Base-by-base conservation (phyloP, 768 basidiomycete genomes). In the Trametes gibbosa region DNA sequence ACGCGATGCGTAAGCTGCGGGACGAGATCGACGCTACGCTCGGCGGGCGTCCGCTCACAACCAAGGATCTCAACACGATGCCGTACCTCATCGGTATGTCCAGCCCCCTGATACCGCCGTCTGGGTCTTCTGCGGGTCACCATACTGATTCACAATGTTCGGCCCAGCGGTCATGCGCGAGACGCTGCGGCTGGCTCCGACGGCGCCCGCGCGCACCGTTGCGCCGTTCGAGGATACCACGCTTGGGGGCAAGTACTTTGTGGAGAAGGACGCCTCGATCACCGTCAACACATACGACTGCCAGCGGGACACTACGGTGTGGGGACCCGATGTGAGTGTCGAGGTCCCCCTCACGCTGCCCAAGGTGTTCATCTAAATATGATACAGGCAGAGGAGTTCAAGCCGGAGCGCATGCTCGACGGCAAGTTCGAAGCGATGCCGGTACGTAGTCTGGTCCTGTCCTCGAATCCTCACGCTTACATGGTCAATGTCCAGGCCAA, bases 331-430 rank as follows among this genome's bases (percentile, higher is more conserved):
- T 66, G 80, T 78, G 54, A 46, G 75, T 73, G 10, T 3, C 2
- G 13, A n/a, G 42, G 2, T 37, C 6, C 29, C 3, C 24, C 21
- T n/a, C 24, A 24, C 56, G 62, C 23, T 10, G 24, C 29, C 48
- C 41, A 41, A 2, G 37, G 27, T 1, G 14, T 4, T 2, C 19
- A 21, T 39, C 0, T 21, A n/a, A 12, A 7, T 8, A 1, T 23
- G 23, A 16, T 5, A 12, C 47, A 72, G 68, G 67, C 75, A 6
- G 67, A 75, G 14, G 70, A 75, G 49, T 80, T 78, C 69, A 66
- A 63, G 14, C 80, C 80, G 0, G 79, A 80, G 60, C 71, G 80
- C 10, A 80, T 81, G 79, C 60, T 81, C 21, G 76, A 79, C 61
- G 79, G 77, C 3, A 76, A 76, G 56, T 82, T 78, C 62, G 79